Evolutionary conservation across 257 asterid species (phyloP).

Genomic region (Haberlea rhodopensis): DNA sequence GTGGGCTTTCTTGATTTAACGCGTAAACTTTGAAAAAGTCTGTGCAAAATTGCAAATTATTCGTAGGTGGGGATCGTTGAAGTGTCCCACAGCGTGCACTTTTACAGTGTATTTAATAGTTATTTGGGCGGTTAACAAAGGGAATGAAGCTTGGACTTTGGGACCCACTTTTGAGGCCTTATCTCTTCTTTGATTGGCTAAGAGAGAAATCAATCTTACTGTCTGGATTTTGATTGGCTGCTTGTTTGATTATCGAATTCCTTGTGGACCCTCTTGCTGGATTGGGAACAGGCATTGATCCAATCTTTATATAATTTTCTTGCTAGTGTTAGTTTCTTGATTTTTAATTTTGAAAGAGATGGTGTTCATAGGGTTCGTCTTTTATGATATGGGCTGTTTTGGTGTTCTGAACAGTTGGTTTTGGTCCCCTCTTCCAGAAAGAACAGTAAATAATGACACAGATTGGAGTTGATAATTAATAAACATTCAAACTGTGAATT

Average conservation of each 20-base stretch:
- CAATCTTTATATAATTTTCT: too few relatives aligned
- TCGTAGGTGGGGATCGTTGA: constrained; percentile 31
- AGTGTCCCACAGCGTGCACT: constrained; percentile 61
- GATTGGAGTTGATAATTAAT: too few relatives aligned
- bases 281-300: constrained; percentile 36
- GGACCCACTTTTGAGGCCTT: constrained; percentile 40
- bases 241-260: constrained; percentile 39
- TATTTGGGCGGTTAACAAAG: constrained; percentile 9
- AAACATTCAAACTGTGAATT: too few relatives aligned
- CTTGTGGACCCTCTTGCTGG: constrained; percentile 33
- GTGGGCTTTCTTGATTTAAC: constrained; percentile 23
- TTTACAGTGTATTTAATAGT: constrained; percentile 33
- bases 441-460: too few relatives aligned
- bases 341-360: constrained; percentile 39
- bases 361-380: constrained; percentile 36
- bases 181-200: constrained; percentile 61
- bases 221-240: constrained; percentile 48
- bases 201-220: constrained; percentile 35
- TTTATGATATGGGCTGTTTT: constrained; percentile 24
- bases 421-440: too few relatives aligned
- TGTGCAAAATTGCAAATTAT: constrained; percentile 57
- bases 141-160: constrained; percentile 36
- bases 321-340: constrained; percentile 28
- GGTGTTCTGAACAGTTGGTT: constrained; percentile 24
- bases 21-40: constrained; percentile 7